Evolutionary conservation across 106 monocot species (phyloP).

Genomic region (Cymbidium sinense): DNA sequence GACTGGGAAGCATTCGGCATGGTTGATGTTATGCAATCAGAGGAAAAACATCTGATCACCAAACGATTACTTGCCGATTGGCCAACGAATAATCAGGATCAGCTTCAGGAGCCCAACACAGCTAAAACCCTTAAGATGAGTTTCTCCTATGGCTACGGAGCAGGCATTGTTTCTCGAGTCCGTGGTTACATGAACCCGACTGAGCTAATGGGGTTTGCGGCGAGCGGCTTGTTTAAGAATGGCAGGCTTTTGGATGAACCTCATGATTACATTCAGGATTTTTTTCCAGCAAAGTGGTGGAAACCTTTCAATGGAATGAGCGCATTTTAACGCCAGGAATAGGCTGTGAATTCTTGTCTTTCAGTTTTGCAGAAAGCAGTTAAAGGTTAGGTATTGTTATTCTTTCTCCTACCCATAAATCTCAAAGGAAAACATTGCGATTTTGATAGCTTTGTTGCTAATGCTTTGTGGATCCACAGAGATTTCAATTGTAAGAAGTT

Average conservation of each 20-base stretch:
- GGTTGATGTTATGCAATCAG: constrained; percentile 21
- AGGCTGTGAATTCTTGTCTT: neutral
- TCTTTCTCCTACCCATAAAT: neutral
- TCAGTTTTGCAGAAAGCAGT: neutral
- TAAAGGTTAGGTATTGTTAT: neutral
- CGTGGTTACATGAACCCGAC: constrained; percentile 59
- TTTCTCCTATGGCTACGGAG: constrained; percentile 24
- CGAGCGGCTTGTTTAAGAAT: constrained; percentile 61
- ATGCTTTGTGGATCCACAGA: too few relatives aligned
- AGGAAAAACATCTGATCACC: constrained; percentile 9
- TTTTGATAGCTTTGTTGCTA: too few relatives aligned
- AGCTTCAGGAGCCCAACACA: neutral
- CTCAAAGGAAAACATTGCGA: neutral
- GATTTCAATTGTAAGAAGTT: too few relatives aligned
- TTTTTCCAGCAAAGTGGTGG: constrained; percentile 29
- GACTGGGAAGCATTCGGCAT: constrained; percentile 93
- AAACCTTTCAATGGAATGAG: constrained; percentile 16
- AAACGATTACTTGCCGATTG: neutral
- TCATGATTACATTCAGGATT: constrained; percentile 8
- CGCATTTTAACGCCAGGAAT: too few relatives aligned
- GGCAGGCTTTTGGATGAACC: constrained; percentile 19
- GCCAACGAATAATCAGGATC: neutral
- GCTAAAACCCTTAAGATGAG: constrained; percentile 8
- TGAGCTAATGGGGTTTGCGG: constrained; percentile 88
- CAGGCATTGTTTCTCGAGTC: constrained; percentile 51